Evolutionary conservation across 1,284 basidiomycete genomes (phyloP).

Genomic region (Irpex sp.): DNA sequence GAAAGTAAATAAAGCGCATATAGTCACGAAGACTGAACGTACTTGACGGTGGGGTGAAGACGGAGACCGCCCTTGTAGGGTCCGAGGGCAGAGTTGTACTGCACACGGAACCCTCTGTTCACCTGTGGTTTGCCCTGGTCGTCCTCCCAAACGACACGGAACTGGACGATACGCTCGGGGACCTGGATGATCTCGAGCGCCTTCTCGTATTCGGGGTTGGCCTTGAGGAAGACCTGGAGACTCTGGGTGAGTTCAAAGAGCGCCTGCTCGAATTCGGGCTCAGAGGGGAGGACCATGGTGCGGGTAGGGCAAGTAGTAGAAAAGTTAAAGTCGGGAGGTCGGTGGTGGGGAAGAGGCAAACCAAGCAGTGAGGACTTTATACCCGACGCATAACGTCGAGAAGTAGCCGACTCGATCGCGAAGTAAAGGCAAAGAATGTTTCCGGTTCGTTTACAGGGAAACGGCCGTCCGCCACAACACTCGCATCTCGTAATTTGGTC

Average conservation of each 20-base stretch:
- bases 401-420: too few species aligned
- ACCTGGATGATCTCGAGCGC: conserved; percentile 70
- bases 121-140: conserved; percentile 68
- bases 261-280: conserved; percentile 45
- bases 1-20: neutral
- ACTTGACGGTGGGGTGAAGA: conserved; percentile 77
- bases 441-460: too few species aligned
- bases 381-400: too few species aligned
- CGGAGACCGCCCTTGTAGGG: conserved; percentile 85
- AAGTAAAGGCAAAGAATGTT: too few species aligned
- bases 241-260: conserved; percentile 65
- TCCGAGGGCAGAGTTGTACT: conserved; percentile 82
- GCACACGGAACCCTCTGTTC: conserved; percentile 77
- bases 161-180: conserved; percentile 76
- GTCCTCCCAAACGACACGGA: conserved; percentile 81
- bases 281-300: conserved; percentile 20
- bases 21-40: neutral
- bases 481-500: neutral
- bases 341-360: neutral
- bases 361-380: too few species aligned
- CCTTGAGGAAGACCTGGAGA: conserved; percentile 61
- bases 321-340: neutral
- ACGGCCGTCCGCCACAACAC: too few species aligned
- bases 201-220: conserved; percentile 70
- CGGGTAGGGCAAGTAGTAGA: neutral